These are phyloP conservation scores for Ophiostoma novo-ulmi DNA, from an alignment of 2,329 filamentous ascomycete species.

Conservation along the genomic window DNA sequence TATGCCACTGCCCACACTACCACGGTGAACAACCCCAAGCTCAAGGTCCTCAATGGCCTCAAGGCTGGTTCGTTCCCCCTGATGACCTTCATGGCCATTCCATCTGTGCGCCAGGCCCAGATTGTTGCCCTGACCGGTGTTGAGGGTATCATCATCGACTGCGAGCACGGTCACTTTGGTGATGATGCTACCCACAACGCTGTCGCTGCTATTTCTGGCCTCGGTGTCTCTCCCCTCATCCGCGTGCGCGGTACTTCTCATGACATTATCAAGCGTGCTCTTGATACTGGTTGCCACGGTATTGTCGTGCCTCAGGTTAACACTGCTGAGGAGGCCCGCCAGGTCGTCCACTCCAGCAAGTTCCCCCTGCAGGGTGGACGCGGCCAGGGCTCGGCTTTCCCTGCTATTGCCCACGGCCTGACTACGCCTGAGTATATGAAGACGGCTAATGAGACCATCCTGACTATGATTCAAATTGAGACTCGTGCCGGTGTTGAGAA, in stretches of 20 bases:
- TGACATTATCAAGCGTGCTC: constrained; percentile 47
- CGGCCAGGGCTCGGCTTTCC: constrained; percentile 48
- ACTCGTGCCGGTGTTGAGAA: constrained; percentile 42
- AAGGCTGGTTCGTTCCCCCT: constrained; percentile 33
- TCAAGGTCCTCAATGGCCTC: constrained; percentile 34
- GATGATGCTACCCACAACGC: constrained; percentile 51
- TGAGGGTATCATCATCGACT: constrained; percentile 48
- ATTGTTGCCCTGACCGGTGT: constrained; percentile 46
- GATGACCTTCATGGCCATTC: constrained; percentile 47
- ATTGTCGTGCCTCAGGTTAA: constrained; percentile 46
- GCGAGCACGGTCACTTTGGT: constrained; percentile 50
- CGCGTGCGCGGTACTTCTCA: constrained; percentile 37
- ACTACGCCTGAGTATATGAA: constrained; percentile 46
- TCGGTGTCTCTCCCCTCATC: constrained; percentile 42
- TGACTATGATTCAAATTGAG: constrained; percentile 45
- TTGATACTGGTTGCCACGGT: constrained; percentile 48
- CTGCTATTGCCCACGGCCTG: constrained; percentile 42
- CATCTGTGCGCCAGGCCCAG: constrained; percentile 44
- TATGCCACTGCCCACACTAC: constrained; percentile 30
- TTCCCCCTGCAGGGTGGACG: constrained; percentile 47
- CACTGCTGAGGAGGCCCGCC: constrained; percentile 42
- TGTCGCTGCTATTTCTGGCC: constrained; percentile 47
- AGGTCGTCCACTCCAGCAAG: constrained; percentile 45
- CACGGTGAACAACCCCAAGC: constrained; percentile 18
- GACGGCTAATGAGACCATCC: constrained; percentile 44